Evolutionary conservation across 164 flowering plant species (phyloP).

Genomic region (Magnolia changhungtana): DNA sequence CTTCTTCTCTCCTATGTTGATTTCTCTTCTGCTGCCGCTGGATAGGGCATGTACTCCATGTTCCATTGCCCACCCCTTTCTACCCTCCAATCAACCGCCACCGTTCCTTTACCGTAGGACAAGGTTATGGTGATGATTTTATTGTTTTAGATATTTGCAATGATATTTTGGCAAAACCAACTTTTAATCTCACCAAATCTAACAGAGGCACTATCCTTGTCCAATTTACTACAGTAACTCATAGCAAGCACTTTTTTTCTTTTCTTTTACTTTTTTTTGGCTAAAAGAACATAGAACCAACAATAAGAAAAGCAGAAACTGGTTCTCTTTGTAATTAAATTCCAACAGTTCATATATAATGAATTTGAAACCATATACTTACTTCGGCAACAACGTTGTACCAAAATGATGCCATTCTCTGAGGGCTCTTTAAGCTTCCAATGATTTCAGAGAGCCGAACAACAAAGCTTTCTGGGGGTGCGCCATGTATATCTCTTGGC

Average conservation of each 20-base stretch:
- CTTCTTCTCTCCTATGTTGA: too few species aligned
- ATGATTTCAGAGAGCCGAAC: constrained; percentile 76
- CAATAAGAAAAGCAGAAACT: not conserved
- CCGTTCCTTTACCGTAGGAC: too few species aligned
- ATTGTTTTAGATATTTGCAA: too few species aligned
- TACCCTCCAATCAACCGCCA: too few species aligned
- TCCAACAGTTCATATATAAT: not conserved
- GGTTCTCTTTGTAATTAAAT: not conserved
- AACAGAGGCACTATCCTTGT: not conserved
- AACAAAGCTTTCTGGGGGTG: constrained; percentile 77
- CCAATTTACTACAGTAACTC: not conserved
- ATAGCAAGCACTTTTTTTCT: not conserved
- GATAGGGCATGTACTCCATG: too few species aligned
- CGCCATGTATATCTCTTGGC: constrained; percentile 76
- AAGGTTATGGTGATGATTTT: too few species aligned
- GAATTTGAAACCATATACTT: constrained; percentile 28
- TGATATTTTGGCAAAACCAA: too few species aligned
- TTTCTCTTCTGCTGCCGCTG: too few species aligned
- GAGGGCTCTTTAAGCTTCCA: constrained; percentile 64
- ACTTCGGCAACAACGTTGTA: constrained; percentile 68
- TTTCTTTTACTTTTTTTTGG: not conserved
- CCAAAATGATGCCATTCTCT: constrained; percentile 84
- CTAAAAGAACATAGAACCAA: not conserved
- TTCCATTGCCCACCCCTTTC: too few species aligned
- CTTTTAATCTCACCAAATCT: too few species aligned